Base-by-base conservation (phyloP, 139 green algal species). In the Ettlia oleoabundans region DNA sequence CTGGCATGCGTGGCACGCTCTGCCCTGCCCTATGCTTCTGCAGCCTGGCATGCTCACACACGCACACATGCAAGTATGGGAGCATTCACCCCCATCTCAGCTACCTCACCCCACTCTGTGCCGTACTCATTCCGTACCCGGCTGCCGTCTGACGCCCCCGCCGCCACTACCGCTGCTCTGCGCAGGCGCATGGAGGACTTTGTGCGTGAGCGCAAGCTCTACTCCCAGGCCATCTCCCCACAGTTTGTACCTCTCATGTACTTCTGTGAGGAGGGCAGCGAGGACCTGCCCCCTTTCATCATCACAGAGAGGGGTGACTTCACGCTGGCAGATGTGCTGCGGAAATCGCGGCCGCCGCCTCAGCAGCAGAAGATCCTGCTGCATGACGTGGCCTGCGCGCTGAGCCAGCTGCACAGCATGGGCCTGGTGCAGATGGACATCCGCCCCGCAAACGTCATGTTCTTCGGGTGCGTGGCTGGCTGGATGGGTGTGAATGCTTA, bases 151-250 rank as follows among this genome's bases (percentile, higher is more conserved):
- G 30, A 19, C 10, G 32, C 5, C 64, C 33, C 10, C 2, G 32
- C 33, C 33, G 64, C 68, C 41, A 40, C 21, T 22, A 15, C 18
- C 55, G 55, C 55, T n/a, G 18, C 8, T 43, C 41, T 2, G 0
- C n/a, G 73, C 73, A 80, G 73, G 35, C 73, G 73, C 73, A 80
- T 82, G 77, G 77, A 82, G 63, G 77, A 82, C 77, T 82, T 82
- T 43, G 65, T 66, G 41, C 77, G 77, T 43, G 77, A 82, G 77
- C 42, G 63, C 51, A 33, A 75, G 64, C 77, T 82, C 10, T 75
- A 82, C 77, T 70, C 42, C 1, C 42, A 76, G 63, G 63, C 77
- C 63, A 64, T 82, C 42, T 74, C 63, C 32, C 63, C 42, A 28
- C 63, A 75, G 55, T 82, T 76, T 82, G 77, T 82, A 35, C 77